Base-by-base conservation (phyloP, 768 basidiomycete genomes). In the Lactarius hatsudake region DNA sequence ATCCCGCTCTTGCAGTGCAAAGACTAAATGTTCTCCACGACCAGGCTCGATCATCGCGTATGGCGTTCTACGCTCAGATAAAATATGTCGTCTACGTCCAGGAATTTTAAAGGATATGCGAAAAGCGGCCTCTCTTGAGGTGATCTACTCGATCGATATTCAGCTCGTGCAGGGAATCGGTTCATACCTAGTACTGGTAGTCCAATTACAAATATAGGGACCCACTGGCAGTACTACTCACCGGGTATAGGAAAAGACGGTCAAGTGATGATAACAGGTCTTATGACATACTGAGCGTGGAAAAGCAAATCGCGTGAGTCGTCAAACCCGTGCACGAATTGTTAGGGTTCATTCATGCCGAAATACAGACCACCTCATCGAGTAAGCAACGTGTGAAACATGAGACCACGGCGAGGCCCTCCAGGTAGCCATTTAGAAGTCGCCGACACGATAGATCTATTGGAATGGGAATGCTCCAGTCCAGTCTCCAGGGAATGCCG, bases 61-160 rank as follows among this genome's bases (percentile, higher is more conserved):
- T 53, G 48, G n/a, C 51, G 53, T 45, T 61, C 59, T 5, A 38
- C 32, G 18, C 59, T 56, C 30, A 53, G 43, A 42, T 60, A 61
- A 30, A 61, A 43, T 60, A 61, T 36, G 30, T 61, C 59, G 6
- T 34, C 30, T 28, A 38, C 42, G 23, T 65, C 64, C 40, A 65
- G 43, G 34, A 65, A 55, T 42, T 55, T 53, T 61, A 65, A 32
- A 32, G 59, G 17, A 55, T 34, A 13, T 38, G 53, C 1, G 40
- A 53, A 43, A 53, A 43, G 53, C 28, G 34, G 32, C 59, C 64
- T 43, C 38, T 34, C 42, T 36, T 38, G 15, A 28, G 18, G 20
- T 54, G 17, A 4, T 15, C 18, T 10, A 26, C 17, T 54, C 15
- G n/a, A 17, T 28, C 53, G 32, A 43, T n/a, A 23, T 43, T 60